Conservation (phyloP, 2,329 filamentous ascomycete species). For the Botryosphaeria agaves region DNA sequence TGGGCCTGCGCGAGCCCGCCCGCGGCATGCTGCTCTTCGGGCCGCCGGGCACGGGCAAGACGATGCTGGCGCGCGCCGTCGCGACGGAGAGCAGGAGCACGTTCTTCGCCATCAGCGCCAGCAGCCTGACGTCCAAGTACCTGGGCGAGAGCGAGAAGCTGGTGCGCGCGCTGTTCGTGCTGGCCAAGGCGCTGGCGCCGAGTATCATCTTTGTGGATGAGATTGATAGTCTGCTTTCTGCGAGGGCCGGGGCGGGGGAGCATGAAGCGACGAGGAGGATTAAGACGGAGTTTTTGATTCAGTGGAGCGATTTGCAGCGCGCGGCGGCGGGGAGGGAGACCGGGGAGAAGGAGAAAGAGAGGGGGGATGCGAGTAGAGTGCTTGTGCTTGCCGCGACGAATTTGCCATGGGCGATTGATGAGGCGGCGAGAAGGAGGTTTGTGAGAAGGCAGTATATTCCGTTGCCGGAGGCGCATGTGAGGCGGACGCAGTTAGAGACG, state of each 20-base stretch:
- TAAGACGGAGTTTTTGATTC: slow-evolving; percentile 95
- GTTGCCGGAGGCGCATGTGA: slow-evolving; percentile 67
- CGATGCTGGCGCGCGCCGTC: slow-evolving; percentile 88
- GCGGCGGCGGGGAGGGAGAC: slow-evolving; percentile 75
- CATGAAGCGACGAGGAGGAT: slow-evolving; percentile 87
- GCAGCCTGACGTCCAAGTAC: slow-evolving; percentile 88
- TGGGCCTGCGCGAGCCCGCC: slow-evolving; percentile 84
- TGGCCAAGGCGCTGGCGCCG: slow-evolving; percentile 79
- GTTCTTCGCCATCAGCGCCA: slow-evolving; percentile 94
- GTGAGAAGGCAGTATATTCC: slow-evolving; percentile 93
- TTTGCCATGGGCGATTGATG: slow-evolving; percentile 92
- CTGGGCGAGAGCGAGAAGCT: slow-evolving; percentile 94
- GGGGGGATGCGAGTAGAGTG: slow-evolving; percentile 72
- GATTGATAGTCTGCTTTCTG: slow-evolving; percentile 83
- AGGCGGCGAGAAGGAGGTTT: slow-evolving; percentile 79
- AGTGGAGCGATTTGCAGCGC: slow-evolving; percentile 87
- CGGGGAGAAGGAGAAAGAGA: slow-evolving; percentile 45
- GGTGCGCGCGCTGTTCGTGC: slow-evolving; percentile 72
- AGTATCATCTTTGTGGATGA: slow-evolving; percentile 98
- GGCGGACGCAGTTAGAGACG: slow-evolving; percentile 60
- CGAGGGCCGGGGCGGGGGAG: slow-evolving; percentile 66
- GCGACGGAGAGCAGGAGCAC: slow-evolving; percentile 89
- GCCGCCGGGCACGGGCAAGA: slow-evolving; percentile 95
- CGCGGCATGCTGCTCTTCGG: slow-evolving; percentile 92
- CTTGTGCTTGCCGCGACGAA: slow-evolving; percentile 92